These are phyloP conservation scores for Spatholobus suberectus DNA, from an alignment of 306 rosid genomes.

Conservation along the genomic window DNA sequence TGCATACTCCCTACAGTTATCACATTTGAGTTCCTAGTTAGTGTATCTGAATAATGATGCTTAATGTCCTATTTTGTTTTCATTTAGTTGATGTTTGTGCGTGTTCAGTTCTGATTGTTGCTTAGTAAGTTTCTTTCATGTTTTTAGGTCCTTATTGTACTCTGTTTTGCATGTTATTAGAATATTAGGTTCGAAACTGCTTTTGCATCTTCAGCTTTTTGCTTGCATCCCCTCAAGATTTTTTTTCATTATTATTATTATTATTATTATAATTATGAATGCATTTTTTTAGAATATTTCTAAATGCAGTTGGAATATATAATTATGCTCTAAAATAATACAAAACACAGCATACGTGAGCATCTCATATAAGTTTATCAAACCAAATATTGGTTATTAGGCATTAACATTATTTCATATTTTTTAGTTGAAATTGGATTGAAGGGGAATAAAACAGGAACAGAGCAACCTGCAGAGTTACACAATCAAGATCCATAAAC, in stretches of 20 bases:
- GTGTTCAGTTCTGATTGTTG: conserved; percentile 15
- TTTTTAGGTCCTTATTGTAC: conserved; percentile 6
- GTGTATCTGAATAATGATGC: conserved; percentile 3
- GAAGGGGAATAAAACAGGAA: conserved; percentile 17
- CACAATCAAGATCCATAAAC: conserved; percentile 17
- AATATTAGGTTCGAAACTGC: conserved; percentile 2
- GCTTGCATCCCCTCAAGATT: conserved; percentile 8
- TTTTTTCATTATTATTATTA: no score
- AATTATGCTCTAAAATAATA: background rate
- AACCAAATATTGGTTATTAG: conserved; percentile 10
- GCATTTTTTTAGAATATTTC: background rate
- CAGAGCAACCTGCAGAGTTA: conserved; percentile 4
- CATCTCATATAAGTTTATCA: background rate
- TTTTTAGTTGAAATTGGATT: conserved; percentile 2
- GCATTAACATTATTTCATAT: background rate
- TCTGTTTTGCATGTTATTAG: conserved; percentile 13
- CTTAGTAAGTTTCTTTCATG: background rate
- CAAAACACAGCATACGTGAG: background rate
- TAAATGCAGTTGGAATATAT: conserved; percentile 10
- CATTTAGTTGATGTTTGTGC: background rate
- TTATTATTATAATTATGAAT: background rate
- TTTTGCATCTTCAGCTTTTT: conserved; percentile 14
- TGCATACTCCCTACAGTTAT: background rate
- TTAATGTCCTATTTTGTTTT: background rate
- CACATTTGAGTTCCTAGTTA: background rate